Percentiles rank a stretch among this genome's conserved stretches.
Evolutionary conservation across 257 asterid species (phyloP).

Genomic region (Echites panduratus): DNA sequence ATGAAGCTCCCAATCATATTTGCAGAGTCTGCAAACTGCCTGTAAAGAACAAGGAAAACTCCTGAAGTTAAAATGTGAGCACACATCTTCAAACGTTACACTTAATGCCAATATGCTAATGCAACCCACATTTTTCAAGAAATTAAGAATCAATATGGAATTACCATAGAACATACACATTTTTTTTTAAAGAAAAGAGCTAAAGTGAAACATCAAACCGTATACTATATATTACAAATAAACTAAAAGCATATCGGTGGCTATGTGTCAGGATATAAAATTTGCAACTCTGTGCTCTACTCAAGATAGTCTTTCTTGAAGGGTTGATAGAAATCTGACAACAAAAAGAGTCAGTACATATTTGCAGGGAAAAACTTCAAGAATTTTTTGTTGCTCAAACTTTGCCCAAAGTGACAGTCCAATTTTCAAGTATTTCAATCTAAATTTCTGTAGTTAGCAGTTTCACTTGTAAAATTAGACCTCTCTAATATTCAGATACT

Average conservation of each 20-base stretch:
- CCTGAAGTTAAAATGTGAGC: not conserved
- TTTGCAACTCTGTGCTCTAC: conserved; percentile 56
- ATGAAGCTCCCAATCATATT: conserved; percentile 90
- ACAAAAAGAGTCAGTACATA: conserved; percentile 8
- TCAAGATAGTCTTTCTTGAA: conserved; percentile 68
- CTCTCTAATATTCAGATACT: not conserved
- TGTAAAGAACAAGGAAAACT: conserved; percentile 26
- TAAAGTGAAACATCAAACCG: not conserved
- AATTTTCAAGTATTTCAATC: not conserved
- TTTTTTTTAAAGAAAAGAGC: not conserved
- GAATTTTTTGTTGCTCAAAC: not conserved
- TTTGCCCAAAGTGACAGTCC: not conserved
- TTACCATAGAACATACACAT: not conserved
- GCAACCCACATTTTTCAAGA: not conserved
- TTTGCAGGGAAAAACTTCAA: not conserved
- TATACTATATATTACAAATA: not conserved
- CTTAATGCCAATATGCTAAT: too few relatives aligned
- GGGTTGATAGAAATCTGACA: conserved; percentile 80
- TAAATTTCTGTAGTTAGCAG: not conserved
- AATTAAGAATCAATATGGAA: not conserved
- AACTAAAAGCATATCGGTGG: conserved; percentile 55
- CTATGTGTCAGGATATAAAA: conserved; percentile 56
- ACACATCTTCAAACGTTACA: not conserved
- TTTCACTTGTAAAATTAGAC: not conserved
- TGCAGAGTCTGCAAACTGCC: conserved; percentile 79